Conservation (phyloP, 2,329 filamentous ascomycete species). For the Penicillium sp. region DNA sequence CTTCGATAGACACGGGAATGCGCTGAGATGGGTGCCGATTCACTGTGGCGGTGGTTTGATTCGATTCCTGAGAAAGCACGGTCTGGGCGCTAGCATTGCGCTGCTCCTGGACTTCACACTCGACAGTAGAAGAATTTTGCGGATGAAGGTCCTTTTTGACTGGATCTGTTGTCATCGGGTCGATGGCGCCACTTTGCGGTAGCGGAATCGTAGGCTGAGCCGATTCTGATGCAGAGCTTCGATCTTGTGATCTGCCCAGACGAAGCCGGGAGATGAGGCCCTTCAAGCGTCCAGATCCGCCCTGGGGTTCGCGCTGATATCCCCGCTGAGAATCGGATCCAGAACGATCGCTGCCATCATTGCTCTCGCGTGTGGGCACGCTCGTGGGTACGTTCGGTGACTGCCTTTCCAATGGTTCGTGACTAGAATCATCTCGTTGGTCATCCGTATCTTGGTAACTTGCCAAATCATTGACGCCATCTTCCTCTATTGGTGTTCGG, state of each 20-base stretch:
- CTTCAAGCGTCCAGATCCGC: conserved; percentile 13
- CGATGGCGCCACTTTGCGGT: neutral
- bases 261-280: conserved; percentile 13
- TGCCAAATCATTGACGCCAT: neutral
- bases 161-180: conserved; percentile 3
- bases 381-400: neutral
- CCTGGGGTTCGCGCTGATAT: conserved; percentile 6
- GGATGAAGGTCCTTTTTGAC: conserved; percentile 2
- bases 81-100: conserved; percentile 37
- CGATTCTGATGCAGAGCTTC: conserved; percentile 4
- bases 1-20: conserved; percentile 20
- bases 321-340: conserved; percentile 5
- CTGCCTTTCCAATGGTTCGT: neutral
- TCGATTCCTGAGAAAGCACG: conserved; percentile 31
- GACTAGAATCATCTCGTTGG: neutral
- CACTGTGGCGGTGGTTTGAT: conserved; percentile 35
- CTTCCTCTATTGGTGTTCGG: neutral
- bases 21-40: conserved; percentile 33
- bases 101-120: conserved; percentile 5
- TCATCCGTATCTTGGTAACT: neutral
- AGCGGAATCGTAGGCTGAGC: neutral
- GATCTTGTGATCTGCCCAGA: conserved; percentile 7
- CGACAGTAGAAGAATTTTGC: neutral
- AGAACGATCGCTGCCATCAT: neutral
- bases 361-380: neutral